phyloP scores from a whole-genome alignment of 2,329 filamentous ascomycete species.

The Arachnomyces sp. region DNA sequence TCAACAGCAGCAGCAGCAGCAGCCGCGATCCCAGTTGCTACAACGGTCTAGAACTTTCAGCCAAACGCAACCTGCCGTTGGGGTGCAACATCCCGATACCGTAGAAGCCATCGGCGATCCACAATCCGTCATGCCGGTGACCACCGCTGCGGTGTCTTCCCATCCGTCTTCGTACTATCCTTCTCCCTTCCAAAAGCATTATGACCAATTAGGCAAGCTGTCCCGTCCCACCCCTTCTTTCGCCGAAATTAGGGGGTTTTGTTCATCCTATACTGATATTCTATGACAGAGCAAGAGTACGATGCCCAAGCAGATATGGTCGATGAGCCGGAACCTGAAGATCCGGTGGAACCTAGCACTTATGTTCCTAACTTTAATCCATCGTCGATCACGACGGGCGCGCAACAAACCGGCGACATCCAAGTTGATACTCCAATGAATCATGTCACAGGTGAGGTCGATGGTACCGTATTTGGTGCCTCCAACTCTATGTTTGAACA shows the following conservation, averaged over 20 bases:
- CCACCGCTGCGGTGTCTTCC: conserved; percentile 17
- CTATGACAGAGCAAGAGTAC: conserved; percentile 88
- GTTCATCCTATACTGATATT: conserved; percentile 62
- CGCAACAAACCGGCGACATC: conserved; percentile 19
- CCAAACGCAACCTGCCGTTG: conserved; percentile 28
- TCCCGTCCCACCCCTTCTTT: conserved; percentile 42
- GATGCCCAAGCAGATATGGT: conserved; percentile 83
- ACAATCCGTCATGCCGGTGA: conserved; percentile 25
- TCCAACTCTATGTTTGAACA: conserved; percentile 54
- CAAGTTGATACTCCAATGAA: no score
- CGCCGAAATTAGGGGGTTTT: conserved; percentile 48
- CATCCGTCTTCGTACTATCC: conserved; percentile 60
- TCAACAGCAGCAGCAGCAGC: conserved; percentile 40
- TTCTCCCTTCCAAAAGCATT: conserved; percentile 85
- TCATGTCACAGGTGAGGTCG: conserved; percentile 15
- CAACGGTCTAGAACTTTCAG: conserved; percentile 34
- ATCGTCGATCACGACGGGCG: conserved; percentile 35
- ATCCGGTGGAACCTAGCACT: conserved; percentile 60
- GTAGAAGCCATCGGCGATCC: conserved; percentile 19
- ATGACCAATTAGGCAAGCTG: conserved; percentile 89
- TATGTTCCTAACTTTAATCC: conserved; percentile 51
- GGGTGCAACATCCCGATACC: conserved; percentile 30
- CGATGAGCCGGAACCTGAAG: conserved; percentile 67
- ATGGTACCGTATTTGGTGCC: conserved; percentile 23
- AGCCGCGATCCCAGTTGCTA: conserved; percentile 31